Base-by-base conservation (phyloP, 257 asterid species). In the Solanum lycopersicoides region DNA sequence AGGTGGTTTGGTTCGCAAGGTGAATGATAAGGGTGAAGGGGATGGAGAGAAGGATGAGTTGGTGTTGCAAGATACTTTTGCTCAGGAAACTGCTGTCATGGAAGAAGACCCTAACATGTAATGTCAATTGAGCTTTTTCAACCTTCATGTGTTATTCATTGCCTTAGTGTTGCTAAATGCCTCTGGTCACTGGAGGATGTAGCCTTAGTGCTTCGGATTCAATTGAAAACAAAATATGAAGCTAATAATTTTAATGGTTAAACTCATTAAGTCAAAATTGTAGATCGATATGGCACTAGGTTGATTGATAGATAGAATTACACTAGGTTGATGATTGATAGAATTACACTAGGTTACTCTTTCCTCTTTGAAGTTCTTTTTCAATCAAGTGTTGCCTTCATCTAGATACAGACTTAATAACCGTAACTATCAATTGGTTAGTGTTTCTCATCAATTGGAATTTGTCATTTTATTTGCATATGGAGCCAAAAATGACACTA, bases 41-140 rank as follows among this genome's bases (percentile, higher is more conserved):
- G 99, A 94, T 60, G 96, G 89, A 16, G 99, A 97, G 90, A 95
- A 97, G 91, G 99, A 97, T 75, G 99, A 97, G 74, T 86, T 97
- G 93, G 98, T 95, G 83, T 91, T 97, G 94, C 99, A 97, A 91
- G 99, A 97, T 89, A 97, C 99, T 14, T 97, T 97, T 92, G 99
- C 99, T 87, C 98, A 94, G 91, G 99, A 95, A 92, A 97, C 99
- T 87, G 99, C 99, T 23, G 98, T 97, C 66, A 91, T 97, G 98
- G 98, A 89, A 28, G 99, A 97, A 92, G 99, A 97, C 89, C 99
- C 99, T 45, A 97, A 94, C 89, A 97, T 97, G 99, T 95, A 93
- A 79, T 79, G 28, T 18, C 28, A 2, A 18, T 10, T n/a, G 59
- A 42, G 16, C 59, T 44, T 1, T 77, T 80, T 47, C 84, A 47